Percentiles rank a stretch among this genome's conserved stretches.
phyloP scores from a whole-genome alignment of 2,329 filamentous ascomycete species.

The Atkinsonella texensis region DNA sequence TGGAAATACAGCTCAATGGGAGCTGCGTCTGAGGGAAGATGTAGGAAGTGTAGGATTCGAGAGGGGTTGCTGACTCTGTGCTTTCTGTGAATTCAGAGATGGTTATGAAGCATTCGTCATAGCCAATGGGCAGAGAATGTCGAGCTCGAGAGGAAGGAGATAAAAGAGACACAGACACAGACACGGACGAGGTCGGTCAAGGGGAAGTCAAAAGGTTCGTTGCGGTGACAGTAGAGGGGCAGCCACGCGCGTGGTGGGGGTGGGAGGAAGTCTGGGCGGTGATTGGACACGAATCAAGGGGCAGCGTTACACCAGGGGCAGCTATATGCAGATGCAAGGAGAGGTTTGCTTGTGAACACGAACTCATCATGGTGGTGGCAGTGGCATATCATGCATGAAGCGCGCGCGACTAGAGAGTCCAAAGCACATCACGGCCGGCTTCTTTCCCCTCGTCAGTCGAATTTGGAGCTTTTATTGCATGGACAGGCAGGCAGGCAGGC shows the following conservation, averaged over 20 bases:
- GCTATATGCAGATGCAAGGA: neutral
- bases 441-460: too few relatives aligned
- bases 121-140: neutral
- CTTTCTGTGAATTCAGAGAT: neutral
- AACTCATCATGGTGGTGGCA: too few relatives aligned
- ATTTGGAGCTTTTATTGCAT: too few relatives aligned
- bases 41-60: neutral
- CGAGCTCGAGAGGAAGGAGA: neutral
- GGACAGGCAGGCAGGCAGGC: too few relatives aligned
- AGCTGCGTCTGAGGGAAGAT: neutral
- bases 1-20: neutral
- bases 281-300: constrained; percentile 4
- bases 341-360: too few relatives aligned
- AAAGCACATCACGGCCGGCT: too few relatives aligned
- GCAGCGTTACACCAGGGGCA: neutral
- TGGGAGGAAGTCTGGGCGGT: neutral
- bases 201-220: constrained; percentile 8
- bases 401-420: too few relatives aligned
- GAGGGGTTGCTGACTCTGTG: neutral
- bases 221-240: constrained; percentile 25
- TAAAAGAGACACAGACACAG: neutral
- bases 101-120: neutral
- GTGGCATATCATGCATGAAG: too few relatives aligned
- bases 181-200: constrained; percentile 7
- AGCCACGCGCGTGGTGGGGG: constrained; percentile 3